These are phyloP conservation scores for Tinospora cordifolia DNA, from an alignment of 164 flowering plant species.

Conservation along the genomic window DNA sequence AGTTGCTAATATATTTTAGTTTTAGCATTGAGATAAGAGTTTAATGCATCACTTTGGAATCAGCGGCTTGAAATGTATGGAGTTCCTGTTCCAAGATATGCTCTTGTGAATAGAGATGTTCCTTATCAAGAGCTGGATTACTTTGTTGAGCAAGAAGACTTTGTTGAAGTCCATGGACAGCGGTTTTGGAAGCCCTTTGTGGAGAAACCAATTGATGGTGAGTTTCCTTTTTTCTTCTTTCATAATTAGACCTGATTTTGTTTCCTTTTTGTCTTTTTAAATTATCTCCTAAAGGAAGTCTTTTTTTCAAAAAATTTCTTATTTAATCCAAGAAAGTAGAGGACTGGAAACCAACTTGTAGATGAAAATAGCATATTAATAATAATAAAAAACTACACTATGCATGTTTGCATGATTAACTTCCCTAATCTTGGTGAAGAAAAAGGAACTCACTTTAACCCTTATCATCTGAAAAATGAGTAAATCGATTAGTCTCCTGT, in stretches of 20 bases:
- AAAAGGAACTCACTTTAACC: too few relatives aligned
- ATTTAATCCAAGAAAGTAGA: too few relatives aligned
- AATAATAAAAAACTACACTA: too few relatives aligned
- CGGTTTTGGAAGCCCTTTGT: slow-evolving; percentile 99
- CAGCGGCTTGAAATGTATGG: slow-evolving; percentile 90
- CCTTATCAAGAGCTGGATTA: slow-evolving; percentile 82
- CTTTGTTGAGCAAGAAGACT: slow-evolving; percentile 95
- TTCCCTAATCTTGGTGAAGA: too few relatives aligned
- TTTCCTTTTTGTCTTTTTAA: neutral
- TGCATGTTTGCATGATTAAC: too few relatives aligned
- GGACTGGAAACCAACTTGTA: too few relatives aligned
- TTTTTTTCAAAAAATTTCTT: too few relatives aligned
- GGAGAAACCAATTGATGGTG: slow-evolving; percentile 96
- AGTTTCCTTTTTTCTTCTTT: slow-evolving; percentile 16
- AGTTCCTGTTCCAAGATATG: slow-evolving; percentile 93
- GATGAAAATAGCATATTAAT: too few relatives aligned
- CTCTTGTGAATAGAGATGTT: slow-evolving; percentile 78
- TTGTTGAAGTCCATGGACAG: slow-evolving; percentile 87
- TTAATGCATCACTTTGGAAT: slow-evolving; percentile 6
- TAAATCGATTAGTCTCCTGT: too few relatives aligned
- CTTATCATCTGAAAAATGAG: too few relatives aligned
- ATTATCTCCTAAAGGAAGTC: too few relatives aligned
- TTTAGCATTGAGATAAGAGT: neutral
- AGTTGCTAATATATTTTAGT: neutral
- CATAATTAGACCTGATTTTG: neutral